Percentiles rank a stretch among this genome's conserved stretches.
Conservation (phyloP, 2,329 filamentous ascomycete species). For the Metarhizium rileyi region DNA sequence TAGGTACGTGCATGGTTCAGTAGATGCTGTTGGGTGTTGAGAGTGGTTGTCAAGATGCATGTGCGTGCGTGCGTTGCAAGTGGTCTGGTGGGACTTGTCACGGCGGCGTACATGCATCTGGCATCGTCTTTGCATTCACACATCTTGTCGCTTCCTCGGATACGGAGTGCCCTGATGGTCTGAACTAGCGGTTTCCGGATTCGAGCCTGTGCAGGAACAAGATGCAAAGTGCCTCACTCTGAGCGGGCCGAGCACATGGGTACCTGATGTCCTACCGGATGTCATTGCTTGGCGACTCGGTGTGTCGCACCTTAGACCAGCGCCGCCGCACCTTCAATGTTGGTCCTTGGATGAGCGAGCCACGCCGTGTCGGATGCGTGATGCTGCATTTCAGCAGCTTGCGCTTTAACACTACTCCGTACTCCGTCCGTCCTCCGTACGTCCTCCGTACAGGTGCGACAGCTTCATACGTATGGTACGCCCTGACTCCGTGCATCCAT, state of each 20-base stretch:
- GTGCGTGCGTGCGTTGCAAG: no score
- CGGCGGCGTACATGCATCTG: no score
- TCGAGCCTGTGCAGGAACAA: background rate
- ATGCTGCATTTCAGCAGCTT: background rate
- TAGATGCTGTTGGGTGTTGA: background rate
- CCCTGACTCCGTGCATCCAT: background rate
- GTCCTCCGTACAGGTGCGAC: background rate
- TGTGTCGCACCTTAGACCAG: no score
- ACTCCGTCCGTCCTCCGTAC: no score
- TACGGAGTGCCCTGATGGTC: no score
- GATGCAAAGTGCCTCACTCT: conserved; percentile 1
- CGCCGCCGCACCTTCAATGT: no score
- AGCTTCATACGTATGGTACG: no score
- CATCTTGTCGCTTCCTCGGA: background rate
- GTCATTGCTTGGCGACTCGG: no score
- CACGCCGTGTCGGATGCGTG: background rate
- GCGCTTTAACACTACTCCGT: background rate
- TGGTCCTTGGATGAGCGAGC: no score
- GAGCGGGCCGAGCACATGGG: background rate
- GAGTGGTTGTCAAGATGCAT: background rate
- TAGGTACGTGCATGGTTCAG: no score
- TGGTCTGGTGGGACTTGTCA: no score
- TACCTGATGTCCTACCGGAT: background rate
- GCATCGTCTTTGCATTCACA: no score
- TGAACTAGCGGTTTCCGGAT: background rate